These are phyloP conservation scores for Entomortierella parvispora DNA, from an alignment of 192 early-diverging fungal genomes.

Conservation along the genomic window DNA sequence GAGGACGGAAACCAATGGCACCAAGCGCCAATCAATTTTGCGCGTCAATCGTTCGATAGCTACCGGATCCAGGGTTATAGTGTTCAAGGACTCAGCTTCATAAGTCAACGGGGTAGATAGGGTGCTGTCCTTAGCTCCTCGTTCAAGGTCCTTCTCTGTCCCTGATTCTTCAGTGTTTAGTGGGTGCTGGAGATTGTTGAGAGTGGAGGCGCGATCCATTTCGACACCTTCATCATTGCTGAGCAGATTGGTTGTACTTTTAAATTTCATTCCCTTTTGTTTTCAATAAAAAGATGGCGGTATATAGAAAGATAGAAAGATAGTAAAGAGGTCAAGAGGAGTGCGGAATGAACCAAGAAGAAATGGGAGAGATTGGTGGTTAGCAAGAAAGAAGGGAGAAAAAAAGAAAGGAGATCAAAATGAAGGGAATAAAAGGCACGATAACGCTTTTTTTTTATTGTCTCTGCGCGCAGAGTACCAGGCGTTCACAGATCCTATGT, in stretches of 20 bases:
- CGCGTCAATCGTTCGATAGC: slow-evolving; percentile 49
- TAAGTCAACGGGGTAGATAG: not conserved
- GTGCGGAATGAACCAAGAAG: not conserved
- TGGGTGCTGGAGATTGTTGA: not conserved
- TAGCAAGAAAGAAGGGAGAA: not conserved
- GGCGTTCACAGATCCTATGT: too few species aligned
- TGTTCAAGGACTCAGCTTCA: not conserved
- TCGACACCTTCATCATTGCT: too few species aligned
- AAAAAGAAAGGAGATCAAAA: not conserved
- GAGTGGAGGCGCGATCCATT: not conserved
- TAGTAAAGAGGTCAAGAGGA: not conserved
- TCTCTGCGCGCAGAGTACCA: too few species aligned
- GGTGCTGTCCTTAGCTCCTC: not conserved
- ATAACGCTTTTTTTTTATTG: not conserved
- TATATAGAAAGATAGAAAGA: too few species aligned
- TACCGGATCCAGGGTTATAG: not conserved
- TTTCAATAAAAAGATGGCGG: not conserved
- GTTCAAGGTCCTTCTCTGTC: too few species aligned
- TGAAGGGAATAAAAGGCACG: not conserved
- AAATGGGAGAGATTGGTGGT: not conserved
- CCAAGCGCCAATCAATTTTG: slow-evolving; percentile 71
- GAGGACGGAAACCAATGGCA: slow-evolving; percentile 69
- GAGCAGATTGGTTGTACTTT: too few species aligned
- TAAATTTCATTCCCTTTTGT: not conserved
- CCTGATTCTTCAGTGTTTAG: too few species aligned